phyloP scores from a whole-genome alignment of 2,329 filamentous ascomycete genomes.

The Fusarium sp. region DNA sequence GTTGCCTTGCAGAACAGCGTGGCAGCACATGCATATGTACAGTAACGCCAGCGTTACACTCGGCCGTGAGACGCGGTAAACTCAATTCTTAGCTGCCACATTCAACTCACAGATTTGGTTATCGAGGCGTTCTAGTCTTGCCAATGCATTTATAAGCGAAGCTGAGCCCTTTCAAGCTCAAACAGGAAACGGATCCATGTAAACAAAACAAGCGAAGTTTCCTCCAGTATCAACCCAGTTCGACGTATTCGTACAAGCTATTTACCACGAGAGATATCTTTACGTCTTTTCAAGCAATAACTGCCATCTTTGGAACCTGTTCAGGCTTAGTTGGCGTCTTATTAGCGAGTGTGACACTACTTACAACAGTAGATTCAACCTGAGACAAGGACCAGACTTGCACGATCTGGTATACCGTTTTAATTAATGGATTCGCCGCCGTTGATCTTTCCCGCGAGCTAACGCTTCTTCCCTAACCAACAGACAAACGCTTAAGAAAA shows the following conservation, averaged over 20 bases:
- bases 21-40: conserved; percentile 22
- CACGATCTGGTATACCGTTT: neutral
- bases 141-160: conserved; percentile 9
- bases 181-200: neutral
- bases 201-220: neutral
- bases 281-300: conserved; percentile 16
- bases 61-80: conserved; percentile 29
- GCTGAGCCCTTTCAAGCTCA: neutral
- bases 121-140: neutral
- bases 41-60: conserved; percentile 22
- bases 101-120: neutral
- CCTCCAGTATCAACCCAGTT: neutral
- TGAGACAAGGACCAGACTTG: conserved; percentile 31
- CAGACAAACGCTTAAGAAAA: neutral
- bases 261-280: neutral
- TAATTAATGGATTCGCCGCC: neutral
- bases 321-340: conserved; percentile 19
- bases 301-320: neutral
- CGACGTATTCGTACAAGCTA: neutral
- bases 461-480: neutral
- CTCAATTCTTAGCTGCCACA: conserved; percentile 19
- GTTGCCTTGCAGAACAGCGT: conserved; percentile 30
- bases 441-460: neutral
- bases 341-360: conserved; percentile 25
- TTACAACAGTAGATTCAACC: conserved; percentile 32